Conservation (phyloP, 176 grass and related monocot genomes). For the Tillandsia fasciculata region DNA sequence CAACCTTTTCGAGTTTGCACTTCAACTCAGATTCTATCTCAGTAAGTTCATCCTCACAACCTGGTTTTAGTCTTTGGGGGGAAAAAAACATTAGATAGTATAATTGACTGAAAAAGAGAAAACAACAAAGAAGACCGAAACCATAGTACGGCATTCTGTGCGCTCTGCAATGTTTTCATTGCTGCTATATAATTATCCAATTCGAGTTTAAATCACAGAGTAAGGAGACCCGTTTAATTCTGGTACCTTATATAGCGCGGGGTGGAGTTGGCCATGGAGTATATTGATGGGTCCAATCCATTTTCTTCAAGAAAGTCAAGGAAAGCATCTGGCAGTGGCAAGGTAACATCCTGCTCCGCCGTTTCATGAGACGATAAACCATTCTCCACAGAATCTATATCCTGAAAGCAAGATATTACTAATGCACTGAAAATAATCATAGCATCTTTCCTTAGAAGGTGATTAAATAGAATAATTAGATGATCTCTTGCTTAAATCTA, state of each 20-base stretch:
- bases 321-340: slow-evolving; percentile 53
- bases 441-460: not conserved
- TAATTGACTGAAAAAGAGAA: not conserved
- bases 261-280: slow-evolving; percentile 52
- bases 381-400: slow-evolving; percentile 10
- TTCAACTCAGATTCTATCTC: slow-evolving; percentile 64
- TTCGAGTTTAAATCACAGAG: not conserved
- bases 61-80: slow-evolving; percentile 63
- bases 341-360: slow-evolving; percentile 8
- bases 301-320: slow-evolving; percentile 77
- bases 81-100: slow-evolving; percentile 14
- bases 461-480: too few relatives aligned
- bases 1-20: slow-evolving; percentile 50
- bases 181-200: not conserved
- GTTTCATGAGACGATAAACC: not conserved
- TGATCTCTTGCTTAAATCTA: too few relatives aligned
- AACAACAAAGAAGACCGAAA: not conserved
- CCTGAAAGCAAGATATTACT: not conserved
- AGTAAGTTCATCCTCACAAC: slow-evolving; percentile 37
- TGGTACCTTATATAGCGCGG: slow-evolving; percentile 88
- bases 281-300: slow-evolving; percentile 61
- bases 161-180: not conserved
- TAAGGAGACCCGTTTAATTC: not conserved
- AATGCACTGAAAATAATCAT: not conserved
- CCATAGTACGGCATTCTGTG: not conserved